Base-by-base conservation (phyloP, 495 filamentous ascomycete genomes). In the Penicillium crystallinum region DNA sequence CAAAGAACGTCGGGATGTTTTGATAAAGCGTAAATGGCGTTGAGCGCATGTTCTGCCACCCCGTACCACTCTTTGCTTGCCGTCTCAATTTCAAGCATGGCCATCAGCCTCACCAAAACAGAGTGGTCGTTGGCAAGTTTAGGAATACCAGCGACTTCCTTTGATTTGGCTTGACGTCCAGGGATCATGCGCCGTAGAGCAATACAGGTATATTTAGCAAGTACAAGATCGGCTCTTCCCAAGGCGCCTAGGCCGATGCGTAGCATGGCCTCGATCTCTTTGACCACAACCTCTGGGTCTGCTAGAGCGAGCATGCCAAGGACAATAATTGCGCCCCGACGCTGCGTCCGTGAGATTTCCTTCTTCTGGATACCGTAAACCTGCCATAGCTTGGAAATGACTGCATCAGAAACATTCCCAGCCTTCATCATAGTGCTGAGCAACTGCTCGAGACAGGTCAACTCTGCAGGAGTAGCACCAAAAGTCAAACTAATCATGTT, bases 401-500 rank as follows among this genome's bases (percentile, higher is more conserved):
- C 92, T 4, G 87, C 74, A 27, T 96, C 91, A 3, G 86, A 83
- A 41, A 99, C 83, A 70, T 90, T 82, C 11, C 87, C 89, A 23
- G 85, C 84, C 63, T 91, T 95, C 89, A 96, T 96, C 93, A 99
- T 97, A 0, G 90, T 97, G 58, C 87, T 89, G 4, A 97, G 71
- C 15, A 99, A 77, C 71, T 97, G 93, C 64, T 97, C 93, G 17
- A 99, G 76, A 33, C 90, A 96, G 3, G 93, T 99, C 29, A 97
- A 76, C 63, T 99, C 93, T 1, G 93, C 93, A 3, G 91, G 88
- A 0, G 91, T 95, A 4, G 91, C 89, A 14, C 91, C 92, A 66
- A 96, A 97, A 0, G 93, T 99, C 54, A 99, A 73, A 72, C 89
- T 95, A 67, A 97, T 97, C 95, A 99, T 97, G 72, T 97, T 97